Percentiles rank a stretch among this genome's conserved stretches.
phyloP scores from a whole-genome alignment of 805 yeast genomes.

The Starmera quercuum region DNA sequence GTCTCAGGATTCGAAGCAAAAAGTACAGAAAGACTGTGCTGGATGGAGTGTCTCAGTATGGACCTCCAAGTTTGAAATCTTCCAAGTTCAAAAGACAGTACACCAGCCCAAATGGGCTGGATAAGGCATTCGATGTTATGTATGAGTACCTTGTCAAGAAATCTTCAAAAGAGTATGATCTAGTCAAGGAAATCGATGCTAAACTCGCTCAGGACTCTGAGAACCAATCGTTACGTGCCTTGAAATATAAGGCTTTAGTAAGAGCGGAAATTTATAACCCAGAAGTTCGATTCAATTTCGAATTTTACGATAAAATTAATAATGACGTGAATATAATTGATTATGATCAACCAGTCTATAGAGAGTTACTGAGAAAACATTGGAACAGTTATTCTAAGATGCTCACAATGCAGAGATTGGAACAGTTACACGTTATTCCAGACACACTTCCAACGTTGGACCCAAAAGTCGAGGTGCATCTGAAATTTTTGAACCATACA shows the following conservation, averaged over 20 bases:
- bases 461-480: conserved; percentile 67
- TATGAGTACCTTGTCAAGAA: conserved; percentile 46
- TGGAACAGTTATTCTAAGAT: conserved; percentile 71
- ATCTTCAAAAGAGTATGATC: conserved; percentile 35
- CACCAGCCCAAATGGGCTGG: conserved; percentile 59
- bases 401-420: conserved; percentile 88
- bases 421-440: conserved; percentile 77
- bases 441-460: conserved; percentile 87
- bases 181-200: conserved; percentile 28
- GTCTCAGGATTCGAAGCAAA: conserved; percentile 21
- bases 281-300: conserved; percentile 68
- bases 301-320: conserved; percentile 30
- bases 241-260: conserved; percentile 29
- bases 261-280: conserved; percentile 76
- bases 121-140: conserved; percentile 67
- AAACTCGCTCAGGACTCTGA: conserved; percentile 14
- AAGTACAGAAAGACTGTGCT: conserved; percentile 23
- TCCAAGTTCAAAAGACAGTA: conserved; percentile 42
- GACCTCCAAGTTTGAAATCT: conserved; percentile 46
- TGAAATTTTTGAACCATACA: conserved; percentile 68
- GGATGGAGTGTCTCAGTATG: conserved; percentile 27
- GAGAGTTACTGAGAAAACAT: conserved; percentile 54
- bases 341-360: conserved; percentile 70
- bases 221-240: conserved; percentile 14
- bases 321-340: conserved; percentile 45